Percentiles rank a stretch among this genome's conserved stretches.
Evolutionary conservation across 202 grass and related monocot genomes (phyloP).

Genomic region (Miscanthus sacchariflorus): DNA sequence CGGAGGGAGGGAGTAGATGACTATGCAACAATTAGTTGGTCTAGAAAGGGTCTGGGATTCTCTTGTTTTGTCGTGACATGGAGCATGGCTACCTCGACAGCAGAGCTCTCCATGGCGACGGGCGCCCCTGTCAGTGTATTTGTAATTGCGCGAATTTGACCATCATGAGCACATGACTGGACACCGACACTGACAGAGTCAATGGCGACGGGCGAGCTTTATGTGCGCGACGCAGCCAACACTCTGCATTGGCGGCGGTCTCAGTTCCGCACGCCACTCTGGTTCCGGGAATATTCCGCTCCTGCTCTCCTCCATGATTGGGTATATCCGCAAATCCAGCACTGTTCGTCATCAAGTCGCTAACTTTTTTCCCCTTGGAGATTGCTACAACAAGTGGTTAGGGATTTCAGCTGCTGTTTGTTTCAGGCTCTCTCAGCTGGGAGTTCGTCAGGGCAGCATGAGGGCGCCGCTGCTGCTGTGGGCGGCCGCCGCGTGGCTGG

Average conservation of each 20-base stretch:
- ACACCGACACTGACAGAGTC: not conserved
- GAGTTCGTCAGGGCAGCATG: constrained; percentile 29
- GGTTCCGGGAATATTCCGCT: constrained; percentile 31
- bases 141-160: not conserved
- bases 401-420: constrained; percentile 6
- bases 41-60: too few relatives aligned
- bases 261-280: constrained; percentile 29
- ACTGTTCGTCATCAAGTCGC: not conserved
- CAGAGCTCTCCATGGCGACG: not conserved
- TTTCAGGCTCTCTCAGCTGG: not conserved
- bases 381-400: not conserved
- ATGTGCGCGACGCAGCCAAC: not conserved
- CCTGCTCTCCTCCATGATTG: constrained; percentile 31
- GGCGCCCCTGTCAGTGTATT: not conserved
- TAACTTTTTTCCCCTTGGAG: constrained; percentile 15
- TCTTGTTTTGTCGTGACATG: too few relatives aligned
- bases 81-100: not conserved
- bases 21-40: too few relatives aligned
- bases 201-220: not conserved
- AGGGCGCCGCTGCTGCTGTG: not conserved
- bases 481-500: constrained; percentile 15
- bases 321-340: not conserved
- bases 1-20: too few relatives aligned
- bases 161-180: not conserved
- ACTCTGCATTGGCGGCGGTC: not conserved